Percentiles rank a stretch among this genome's conserved stretches.
Evolutionary conservation across 2,329 filamentous ascomycete genomes (phyloP).

Genomic region (Aspergillus costaricaensis): DNA sequence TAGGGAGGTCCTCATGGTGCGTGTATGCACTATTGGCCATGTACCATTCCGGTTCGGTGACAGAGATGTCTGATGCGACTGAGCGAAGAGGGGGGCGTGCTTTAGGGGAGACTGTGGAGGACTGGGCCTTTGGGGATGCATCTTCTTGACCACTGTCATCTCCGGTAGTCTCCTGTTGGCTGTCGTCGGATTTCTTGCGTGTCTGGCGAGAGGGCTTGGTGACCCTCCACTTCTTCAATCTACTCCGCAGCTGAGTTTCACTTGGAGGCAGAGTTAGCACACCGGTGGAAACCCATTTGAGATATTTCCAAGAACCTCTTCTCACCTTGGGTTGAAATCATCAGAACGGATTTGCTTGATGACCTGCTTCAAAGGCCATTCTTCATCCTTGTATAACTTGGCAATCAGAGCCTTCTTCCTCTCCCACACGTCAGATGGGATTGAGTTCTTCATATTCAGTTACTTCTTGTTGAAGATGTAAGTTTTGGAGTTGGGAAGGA

Average conservation of each 20-base stretch:
- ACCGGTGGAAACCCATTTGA: background rate
- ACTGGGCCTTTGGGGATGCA: slow-evolving; percentile 17
- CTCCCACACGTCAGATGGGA: slow-evolving; percentile 48
- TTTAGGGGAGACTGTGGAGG: slow-evolving; percentile 18
- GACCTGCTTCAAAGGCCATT: slow-evolving; percentile 49
- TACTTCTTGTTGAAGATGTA: background rate
- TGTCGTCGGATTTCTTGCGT: slow-evolving; percentile 40
- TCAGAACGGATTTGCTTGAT: slow-evolving; percentile 47
- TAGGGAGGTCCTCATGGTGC: slow-evolving; percentile 12
- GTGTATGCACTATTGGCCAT: slow-evolving; percentile 18
- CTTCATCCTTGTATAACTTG: slow-evolving; percentile 46
- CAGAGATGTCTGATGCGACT: slow-evolving; percentile 9
- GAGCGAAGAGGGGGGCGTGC: slow-evolving; percentile 9
- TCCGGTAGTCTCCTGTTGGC: slow-evolving; percentile 16
- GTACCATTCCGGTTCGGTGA: slow-evolving; percentile 21
- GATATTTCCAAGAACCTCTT: background rate
- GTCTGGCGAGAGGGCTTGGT: slow-evolving; percentile 48
- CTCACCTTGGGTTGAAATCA: slow-evolving; percentile 48
- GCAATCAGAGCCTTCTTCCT: slow-evolving; percentile 46
- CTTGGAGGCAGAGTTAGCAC: slow-evolving; percentile 25
- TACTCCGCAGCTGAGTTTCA: slow-evolving; percentile 48
- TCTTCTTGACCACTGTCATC: slow-evolving; percentile 27
- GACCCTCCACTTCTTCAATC: slow-evolving; percentile 49
- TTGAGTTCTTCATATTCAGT: slow-evolving; percentile 44
- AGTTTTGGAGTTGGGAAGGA: background rate